Evolutionary conservation across 805 yeast species (phyloP).

Genomic region (Pichia gijzeniarum): DNA sequence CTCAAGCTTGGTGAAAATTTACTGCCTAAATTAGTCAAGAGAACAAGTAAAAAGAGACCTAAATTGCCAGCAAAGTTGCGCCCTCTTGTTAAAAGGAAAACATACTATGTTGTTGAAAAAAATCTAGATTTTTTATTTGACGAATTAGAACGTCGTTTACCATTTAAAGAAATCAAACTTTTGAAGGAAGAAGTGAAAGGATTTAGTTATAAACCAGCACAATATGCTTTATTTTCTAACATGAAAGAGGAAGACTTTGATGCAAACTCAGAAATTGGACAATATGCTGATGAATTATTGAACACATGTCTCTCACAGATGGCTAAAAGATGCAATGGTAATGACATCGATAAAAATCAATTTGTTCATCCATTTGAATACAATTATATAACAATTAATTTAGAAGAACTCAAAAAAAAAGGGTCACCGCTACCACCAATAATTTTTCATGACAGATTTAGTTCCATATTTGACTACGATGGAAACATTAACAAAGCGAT

Average conservation of each 20-base stretch:
- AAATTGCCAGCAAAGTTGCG: neutral
- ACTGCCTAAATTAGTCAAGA: neutral
- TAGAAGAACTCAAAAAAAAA: constrained; percentile 8
- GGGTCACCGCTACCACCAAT: constrained; percentile 15
- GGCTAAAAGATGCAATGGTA: constrained; percentile 16
- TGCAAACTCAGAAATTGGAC: constrained; percentile 3
- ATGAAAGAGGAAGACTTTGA: constrained; percentile 7
- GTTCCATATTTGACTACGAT: constrained; percentile 8
- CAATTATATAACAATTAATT: constrained; percentile 17
- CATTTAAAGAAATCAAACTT: constrained; percentile 3
- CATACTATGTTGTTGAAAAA: constrained; percentile 11
- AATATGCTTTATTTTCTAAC: constrained; percentile 11
- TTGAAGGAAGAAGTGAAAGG: constrained; percentile 11
- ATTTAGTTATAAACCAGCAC: constrained; percentile 16
- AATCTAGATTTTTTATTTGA: constrained; percentile 15
- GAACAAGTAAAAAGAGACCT: neutral
- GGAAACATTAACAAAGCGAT: constrained; percentile 3
- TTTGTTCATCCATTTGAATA: constrained; percentile 25
- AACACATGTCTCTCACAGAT: constrained; percentile 17
- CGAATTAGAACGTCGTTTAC: constrained; percentile 6
- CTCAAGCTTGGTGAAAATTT: neutral
- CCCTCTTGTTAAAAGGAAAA: neutral
- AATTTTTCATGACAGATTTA: constrained; percentile 14
- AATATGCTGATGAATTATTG: constrained; percentile 16
- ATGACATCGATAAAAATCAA: constrained; percentile 10